Conservation (phyloP, 192 early-diverging fungal species). For the Tieghemiomyces parasiticus region DNA sequence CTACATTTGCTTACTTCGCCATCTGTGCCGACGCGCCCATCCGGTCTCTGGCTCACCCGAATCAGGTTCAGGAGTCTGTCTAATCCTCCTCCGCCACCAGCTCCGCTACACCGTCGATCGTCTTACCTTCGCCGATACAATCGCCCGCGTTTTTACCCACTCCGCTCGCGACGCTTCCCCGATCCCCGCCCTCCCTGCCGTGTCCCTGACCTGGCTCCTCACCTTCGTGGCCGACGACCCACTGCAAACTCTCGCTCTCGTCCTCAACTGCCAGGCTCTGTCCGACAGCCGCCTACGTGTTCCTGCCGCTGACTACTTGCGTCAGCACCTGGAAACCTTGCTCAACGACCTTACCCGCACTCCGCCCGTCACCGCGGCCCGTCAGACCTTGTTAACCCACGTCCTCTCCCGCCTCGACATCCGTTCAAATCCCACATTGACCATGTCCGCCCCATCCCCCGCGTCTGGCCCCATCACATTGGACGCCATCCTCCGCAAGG, state of each 20-base stretch:
- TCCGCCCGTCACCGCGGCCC: background rate
- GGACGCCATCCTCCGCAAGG: background rate
- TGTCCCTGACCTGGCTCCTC: background rate
- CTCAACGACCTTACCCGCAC: background rate
- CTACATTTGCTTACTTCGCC: too few species aligned
- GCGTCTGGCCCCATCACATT: background rate
- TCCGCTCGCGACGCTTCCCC: background rate
- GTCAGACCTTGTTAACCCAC: background rate
- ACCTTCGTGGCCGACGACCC: conserved; percentile 7
- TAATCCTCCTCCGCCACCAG: background rate
- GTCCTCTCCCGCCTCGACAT: background rate
- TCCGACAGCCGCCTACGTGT: background rate
- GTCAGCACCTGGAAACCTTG: background rate
- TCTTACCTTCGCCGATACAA: conserved; percentile 1
- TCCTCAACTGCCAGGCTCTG: background rate
- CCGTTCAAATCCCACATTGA: too few species aligned
- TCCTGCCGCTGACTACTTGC: background rate
- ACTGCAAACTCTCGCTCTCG: conserved; percentile 5
- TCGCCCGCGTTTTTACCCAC: background rate
- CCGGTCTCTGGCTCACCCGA: too few species aligned
- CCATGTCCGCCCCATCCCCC: background rate
- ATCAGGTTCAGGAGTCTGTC: too few species aligned
- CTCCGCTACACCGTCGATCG: conserved; percentile 1
- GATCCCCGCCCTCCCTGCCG: background rate
- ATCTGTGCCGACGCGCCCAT: too few species aligned